Percentiles rank a stretch among this genome's conserved stretches.
Evolutionary conservation across 495 filamentous ascomycete genomes (phyloP).

Genomic region (Penicillium soppii): DNA sequence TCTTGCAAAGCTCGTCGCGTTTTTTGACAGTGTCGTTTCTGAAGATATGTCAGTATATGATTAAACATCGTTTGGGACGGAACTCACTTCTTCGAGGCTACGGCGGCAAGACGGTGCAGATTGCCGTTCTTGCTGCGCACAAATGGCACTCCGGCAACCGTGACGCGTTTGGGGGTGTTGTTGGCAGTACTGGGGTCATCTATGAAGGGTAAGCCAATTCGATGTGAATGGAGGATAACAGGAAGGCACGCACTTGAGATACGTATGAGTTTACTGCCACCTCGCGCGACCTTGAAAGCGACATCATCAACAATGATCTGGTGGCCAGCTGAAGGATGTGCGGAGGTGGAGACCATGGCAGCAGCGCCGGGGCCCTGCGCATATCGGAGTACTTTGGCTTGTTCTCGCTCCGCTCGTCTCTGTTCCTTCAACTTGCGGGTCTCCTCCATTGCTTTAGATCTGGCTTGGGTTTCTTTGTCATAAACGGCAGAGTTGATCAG

Average conservation of each 20-base stretch:
- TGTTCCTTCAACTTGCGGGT: conserved; percentile 60
- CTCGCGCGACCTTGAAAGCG: conserved; percentile 69
- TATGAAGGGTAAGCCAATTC: conserved; percentile 47
- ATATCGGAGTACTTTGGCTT: conserved; percentile 52
- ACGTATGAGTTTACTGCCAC: conserved; percentile 83
- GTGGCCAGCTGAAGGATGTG: conserved; percentile 45
- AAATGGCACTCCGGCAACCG: conserved; percentile 81
- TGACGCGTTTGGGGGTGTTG: conserved; percentile 75
- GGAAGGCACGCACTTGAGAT: conserved; percentile 60
- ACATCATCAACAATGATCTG: conserved; percentile 75
- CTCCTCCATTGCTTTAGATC: conserved; percentile 72
- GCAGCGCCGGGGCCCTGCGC: conserved; percentile 43
- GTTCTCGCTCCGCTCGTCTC: conserved; percentile 61
- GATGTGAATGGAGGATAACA: conserved; percentile 5
- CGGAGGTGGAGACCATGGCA: conserved; percentile 30
- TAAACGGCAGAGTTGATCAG: conserved; percentile 83
- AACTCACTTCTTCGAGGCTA: conserved; percentile 44
- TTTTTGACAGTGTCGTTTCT: conserved; percentile 57
- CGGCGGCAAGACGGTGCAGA: conserved; percentile 63
- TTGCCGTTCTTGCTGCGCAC: conserved; percentile 90
- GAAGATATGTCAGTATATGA: conserved; percentile 23
- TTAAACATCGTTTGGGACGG: background rate
- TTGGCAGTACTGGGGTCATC: conserved; percentile 63
- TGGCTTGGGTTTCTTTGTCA: conserved; percentile 69
- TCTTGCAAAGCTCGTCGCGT: conserved; percentile 77